Evolutionary conservation across 768 basidiomycete species (phyloP), one percentile per base, ranked within the genome.

Genomic region (Lentinula aciculospora): DNA sequence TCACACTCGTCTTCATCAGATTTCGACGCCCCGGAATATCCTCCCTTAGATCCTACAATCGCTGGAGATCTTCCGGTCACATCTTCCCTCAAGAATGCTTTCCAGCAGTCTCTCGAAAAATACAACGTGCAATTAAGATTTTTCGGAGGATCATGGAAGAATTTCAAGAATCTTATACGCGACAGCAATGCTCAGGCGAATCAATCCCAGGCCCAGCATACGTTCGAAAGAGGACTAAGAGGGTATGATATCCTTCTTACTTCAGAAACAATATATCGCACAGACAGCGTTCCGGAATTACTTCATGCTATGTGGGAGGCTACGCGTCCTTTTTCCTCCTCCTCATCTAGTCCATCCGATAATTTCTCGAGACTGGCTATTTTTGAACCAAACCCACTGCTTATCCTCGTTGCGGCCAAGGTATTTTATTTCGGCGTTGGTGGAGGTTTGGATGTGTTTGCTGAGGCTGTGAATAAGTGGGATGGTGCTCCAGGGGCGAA

Each of bases 341-440:
- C 39, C 27, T 37, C 23, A 21, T 13, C 19, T 8, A 15, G 23
- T 5, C n/a, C 46, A 8, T 46, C 32, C 23, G 47, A 23, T 29
- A 58, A 28, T 23, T 32, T 37, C 10, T n/a, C 36, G 10, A 29
- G 23, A 39, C 6, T 53, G 21, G 4, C 13, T 27, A 36, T 53
- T 4, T 37, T 21, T 12, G 34, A 40, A 36, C 21, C 23, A 10
- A 21, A 4, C 13, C 10, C 19, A 13, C 15, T 71, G 68, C 45
- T 77, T 5, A 92, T 88, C 63, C 81, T 97, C 8, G 88, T 97
- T 2, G 94, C 94, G 2, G 92, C 90, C 1, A 98, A 98, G 69
- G 80, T 93, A 13, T 71, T 98, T 19, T 98, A 98, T 68, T 98
- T 98, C 68, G 96, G 96, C 6, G 93, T 98, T 3, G 95, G 94